Base-by-base conservation (phyloP, 2,329 filamentous ascomycete genomes). In the Epicoccum sorghinum region DNA sequence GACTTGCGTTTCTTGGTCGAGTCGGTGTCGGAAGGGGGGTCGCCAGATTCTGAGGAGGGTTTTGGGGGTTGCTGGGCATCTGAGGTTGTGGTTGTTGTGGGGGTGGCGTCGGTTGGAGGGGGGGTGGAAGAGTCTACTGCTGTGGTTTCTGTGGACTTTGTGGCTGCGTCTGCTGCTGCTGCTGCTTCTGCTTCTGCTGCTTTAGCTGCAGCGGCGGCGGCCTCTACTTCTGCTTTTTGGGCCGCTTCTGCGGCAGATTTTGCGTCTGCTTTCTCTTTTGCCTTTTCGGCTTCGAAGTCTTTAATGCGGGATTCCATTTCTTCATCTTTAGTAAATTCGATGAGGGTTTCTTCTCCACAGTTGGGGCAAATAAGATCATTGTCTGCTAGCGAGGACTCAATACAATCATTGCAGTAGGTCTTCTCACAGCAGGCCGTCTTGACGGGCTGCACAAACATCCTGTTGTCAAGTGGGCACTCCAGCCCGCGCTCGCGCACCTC, bases 351-450 rank as follows among this genome's bases (percentile, higher is more conserved):
- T 60, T 89, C 89, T 78, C 90, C 86, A 82, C 95, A 99, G 66
- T 88, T 88, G 61, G 95, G 95, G 78, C 95, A 99, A 77, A 93
- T 83, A 79, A 99, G 92, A 83, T 99, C 95, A 85, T 89, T 95
- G 82, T 98, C 93, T 79, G 97, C 93, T 78, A 99, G 88, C 78
- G 93, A 91, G 85, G 96, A 96, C 76, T 95, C 96, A 79, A 99
- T 97, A 89, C 95, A 99, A 76, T 97, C 92, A 86, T 95, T 95
- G 84, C 95, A 99, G 83, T 96, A 99, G 74, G 93, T 97, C 85
- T 90, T 96, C 80, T 90, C 86, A 83, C 95, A 99, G 85, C 95
- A 99, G 65, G 95, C 93, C 73, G 95, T 98, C 86, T 96, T 96
- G 84, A 96, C 95, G 84, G 95, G 93, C 77, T 97, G 91, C 87